Evolutionary conservation across 345 rosid species (phyloP).

Genomic region (Toxicodendron radicans): DNA sequence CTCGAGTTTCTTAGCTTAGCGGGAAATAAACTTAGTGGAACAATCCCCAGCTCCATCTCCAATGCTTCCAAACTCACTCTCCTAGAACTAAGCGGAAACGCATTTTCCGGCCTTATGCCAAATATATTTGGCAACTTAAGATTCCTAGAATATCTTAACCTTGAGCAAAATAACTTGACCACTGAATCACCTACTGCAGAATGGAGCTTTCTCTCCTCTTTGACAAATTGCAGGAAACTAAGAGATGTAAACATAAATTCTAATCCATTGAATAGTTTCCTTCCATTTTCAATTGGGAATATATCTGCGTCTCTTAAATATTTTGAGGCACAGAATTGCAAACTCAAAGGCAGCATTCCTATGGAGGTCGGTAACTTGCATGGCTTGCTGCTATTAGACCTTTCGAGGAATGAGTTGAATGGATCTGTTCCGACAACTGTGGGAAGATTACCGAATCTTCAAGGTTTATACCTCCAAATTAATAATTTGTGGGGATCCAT

Average conservation of each 20-base stretch:
- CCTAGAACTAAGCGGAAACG: background rate
- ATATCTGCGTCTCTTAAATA: background rate
- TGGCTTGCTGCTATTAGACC: background rate
- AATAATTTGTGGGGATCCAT: conserved; percentile 1
- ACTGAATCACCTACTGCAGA: background rate
- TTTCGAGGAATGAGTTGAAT: background rate
- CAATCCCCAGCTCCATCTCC: conserved; percentile 9
- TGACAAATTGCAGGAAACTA: background rate
- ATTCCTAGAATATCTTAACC: rapidly evolving
- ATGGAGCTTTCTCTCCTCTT: background rate
- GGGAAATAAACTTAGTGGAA: background rate
- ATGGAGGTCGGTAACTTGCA: conserved; percentile 12
- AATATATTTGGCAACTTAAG: conserved; percentile 1
- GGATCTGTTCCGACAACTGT: conserved; percentile 4
- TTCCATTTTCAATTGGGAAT: background rate
- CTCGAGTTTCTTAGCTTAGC: background rate
- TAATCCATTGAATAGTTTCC: background rate
- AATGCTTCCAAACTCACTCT: background rate
- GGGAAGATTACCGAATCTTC: conserved; percentile 5
- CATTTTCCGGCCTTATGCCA: background rate
- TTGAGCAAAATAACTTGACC: background rate
- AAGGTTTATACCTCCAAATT: background rate
- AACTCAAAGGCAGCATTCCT: conserved; percentile 17
- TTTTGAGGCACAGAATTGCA: background rate
- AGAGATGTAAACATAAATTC: rapidly evolving